Conservation (phyloP, 139 green algal species). For the Closterium sp. region DNA sequence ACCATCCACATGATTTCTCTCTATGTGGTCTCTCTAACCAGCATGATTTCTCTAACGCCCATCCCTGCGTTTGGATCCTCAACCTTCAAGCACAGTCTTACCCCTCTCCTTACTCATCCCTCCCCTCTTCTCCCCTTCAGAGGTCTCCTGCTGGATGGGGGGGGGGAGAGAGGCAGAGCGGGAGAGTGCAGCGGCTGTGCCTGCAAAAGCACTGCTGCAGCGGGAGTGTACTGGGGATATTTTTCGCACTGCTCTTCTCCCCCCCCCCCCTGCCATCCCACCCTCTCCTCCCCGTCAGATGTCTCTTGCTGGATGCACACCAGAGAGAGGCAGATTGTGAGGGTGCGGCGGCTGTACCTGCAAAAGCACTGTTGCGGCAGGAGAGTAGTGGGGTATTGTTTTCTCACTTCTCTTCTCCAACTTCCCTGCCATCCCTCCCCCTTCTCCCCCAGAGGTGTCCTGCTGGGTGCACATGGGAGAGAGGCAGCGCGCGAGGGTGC, state of each 20-base stretch:
- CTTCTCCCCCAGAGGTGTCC: too few species aligned
- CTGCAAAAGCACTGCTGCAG: conserved; percentile 19
- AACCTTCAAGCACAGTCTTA: neutral
- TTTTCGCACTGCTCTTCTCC: neutral
- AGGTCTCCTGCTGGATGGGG: neutral
- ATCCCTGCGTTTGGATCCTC: too few species aligned
- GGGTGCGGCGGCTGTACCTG: conserved; percentile 14
- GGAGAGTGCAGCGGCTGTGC: neutral
- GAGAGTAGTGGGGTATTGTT: too few species aligned
- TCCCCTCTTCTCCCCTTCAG: neutral
- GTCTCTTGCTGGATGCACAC: neutral
- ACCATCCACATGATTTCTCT: too few species aligned
- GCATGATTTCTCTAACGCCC: too few species aligned
- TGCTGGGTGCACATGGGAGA: neutral
- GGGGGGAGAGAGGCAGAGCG: neutral
- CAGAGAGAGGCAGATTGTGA: conserved; percentile 2
- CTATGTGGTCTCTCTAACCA: too few species aligned
- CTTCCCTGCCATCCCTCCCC: neutral
- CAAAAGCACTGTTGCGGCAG: conserved; percentile 27
- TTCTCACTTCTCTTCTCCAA: neutral
- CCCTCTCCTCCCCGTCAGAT: neutral
- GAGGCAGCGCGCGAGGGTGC: neutral
- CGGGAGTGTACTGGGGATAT: conserved; percentile 32
- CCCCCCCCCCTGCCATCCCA: neutral
- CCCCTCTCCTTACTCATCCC: neutral